Evolutionary conservation across 75 land plant species (phyloP).

Genomic region (Ceratopteris richardii): DNA sequence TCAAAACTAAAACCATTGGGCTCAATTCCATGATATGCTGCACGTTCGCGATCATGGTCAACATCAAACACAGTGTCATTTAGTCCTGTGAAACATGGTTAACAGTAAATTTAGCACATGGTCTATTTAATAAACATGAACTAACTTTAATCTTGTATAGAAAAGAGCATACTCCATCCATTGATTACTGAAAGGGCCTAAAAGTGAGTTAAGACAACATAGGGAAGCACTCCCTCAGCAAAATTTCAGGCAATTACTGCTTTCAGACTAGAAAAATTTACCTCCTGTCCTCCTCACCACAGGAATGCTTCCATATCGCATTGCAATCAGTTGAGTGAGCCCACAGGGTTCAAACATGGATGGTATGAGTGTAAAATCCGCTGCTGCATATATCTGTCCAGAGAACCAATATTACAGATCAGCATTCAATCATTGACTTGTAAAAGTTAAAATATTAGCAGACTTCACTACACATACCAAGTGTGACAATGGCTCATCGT

Average conservation of each 20-base stretch:
- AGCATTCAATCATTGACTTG: too few relatives aligned
- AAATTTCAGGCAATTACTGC: too few relatives aligned
- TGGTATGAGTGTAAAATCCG: constrained; percentile 87
- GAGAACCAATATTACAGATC: constrained; percentile 1
- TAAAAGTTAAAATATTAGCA: too few relatives aligned
- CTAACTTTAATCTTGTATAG: too few relatives aligned
- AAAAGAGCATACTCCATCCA: too few relatives aligned
- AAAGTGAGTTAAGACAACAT: too few relatives aligned
- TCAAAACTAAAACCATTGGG: constrained; percentile 93
- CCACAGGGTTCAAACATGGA: constrained; percentile 99
- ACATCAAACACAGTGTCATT: constrained; percentile 93
- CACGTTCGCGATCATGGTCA: constrained; percentile 74
- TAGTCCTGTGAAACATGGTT: constrained; percentile 66
- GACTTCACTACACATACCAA: too few relatives aligned
- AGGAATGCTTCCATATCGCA: constrained; percentile 96
- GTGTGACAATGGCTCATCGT: constrained; percentile 92
- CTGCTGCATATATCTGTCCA: constrained; percentile 81
- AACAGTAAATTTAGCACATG: neutral
- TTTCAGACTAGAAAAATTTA: constrained; percentile 2
- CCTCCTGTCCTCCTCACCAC: constrained; percentile 99
- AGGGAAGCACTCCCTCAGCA: too few relatives aligned
- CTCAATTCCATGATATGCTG: constrained; percentile 50
- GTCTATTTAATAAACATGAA: neutral
- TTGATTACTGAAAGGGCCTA: too few relatives aligned
- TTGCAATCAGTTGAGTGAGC: constrained; percentile 80